phyloP scores from a whole-genome alignment of 768 basidiomycete species.

The Porpolomopsis calyptriformis region DNA sequence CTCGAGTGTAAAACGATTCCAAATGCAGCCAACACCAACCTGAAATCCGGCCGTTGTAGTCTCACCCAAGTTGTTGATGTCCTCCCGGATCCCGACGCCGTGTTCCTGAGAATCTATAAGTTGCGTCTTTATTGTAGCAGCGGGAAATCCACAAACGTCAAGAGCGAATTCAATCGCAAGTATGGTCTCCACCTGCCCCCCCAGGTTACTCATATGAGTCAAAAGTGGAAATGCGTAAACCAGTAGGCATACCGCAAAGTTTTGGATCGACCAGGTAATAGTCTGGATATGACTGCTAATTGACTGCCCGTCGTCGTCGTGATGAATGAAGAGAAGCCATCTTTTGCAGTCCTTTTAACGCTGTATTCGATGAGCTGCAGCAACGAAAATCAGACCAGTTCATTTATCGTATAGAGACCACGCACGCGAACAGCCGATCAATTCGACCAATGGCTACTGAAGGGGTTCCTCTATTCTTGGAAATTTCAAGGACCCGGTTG shows the following conservation, averaged over 20 bases:
- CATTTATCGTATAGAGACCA: too few species aligned
- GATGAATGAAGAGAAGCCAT: too few species aligned
- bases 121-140: not conserved
- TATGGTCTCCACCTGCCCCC: slow-evolving; percentile 5
- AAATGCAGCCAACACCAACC: not conserved
- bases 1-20: not conserved
- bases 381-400: too few species aligned
- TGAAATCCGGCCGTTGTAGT: not conserved
- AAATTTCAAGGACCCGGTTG: too few species aligned
- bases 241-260: slow-evolving; percentile 3
- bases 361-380: too few species aligned
- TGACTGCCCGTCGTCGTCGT: too few species aligned
- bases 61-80: not conserved
- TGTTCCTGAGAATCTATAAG: not conserved
- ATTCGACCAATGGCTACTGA: too few species aligned
- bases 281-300: too few species aligned
- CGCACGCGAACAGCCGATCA: too few species aligned
- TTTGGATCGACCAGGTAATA: slow-evolving; percentile 4
- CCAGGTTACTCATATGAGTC: not conserved
- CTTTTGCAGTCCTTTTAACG: too few species aligned
- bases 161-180: slow-evolving; percentile 7
- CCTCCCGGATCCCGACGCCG: not conserved
- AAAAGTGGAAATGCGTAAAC: too few species aligned
- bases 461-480: too few species aligned
- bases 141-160: not conserved